Conservation (phyloP, 495 filamentous ascomycete species). For the Neurospora discreta region DNA sequence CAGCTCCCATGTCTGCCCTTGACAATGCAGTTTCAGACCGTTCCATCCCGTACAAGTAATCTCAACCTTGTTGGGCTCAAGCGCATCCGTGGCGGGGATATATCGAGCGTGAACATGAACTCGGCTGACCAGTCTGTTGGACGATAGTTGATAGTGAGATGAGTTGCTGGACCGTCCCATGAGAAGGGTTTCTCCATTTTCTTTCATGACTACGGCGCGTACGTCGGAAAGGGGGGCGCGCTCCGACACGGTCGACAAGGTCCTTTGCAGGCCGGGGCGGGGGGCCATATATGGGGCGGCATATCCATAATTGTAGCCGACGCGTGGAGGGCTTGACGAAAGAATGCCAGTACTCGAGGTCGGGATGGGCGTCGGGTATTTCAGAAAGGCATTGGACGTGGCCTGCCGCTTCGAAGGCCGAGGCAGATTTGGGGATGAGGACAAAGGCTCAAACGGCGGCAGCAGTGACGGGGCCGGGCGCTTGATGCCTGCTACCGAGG, state of each 20-base stretch:
- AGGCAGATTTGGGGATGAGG: constrained; percentile 76
- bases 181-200: constrained; percentile 65
- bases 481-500: constrained; percentile 55
- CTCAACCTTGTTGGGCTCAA: constrained; percentile 61
- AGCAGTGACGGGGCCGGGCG: constrained; percentile 71
- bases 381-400: constrained; percentile 38
- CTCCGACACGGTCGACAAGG: constrained; percentile 64
- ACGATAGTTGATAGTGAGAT: constrained; percentile 81
- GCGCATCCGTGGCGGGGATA: constrained; percentile 48
- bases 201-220: constrained; percentile 67
- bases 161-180: constrained; percentile 92
- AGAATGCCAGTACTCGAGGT: constrained; percentile 89
- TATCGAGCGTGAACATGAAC: constrained; percentile 86
- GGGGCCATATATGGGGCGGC: constrained; percentile 24
- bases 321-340: constrained; percentile 71
- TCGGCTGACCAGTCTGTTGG: constrained; percentile 83
- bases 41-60: constrained; percentile 94
- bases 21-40: constrained; percentile 84
- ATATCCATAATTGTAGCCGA: constrained; percentile 11
- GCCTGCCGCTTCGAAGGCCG: constrained; percentile 60
- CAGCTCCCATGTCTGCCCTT: constrained; percentile 77
- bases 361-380: constrained; percentile 83
- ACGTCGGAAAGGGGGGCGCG: constrained; percentile 74
- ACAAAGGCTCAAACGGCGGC: constrained; percentile 86
- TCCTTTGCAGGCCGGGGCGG: constrained; percentile 43